phyloP scores from a whole-genome alignment of 2,329 filamentous ascomycete genomes.

The Didymella sp. region DNA sequence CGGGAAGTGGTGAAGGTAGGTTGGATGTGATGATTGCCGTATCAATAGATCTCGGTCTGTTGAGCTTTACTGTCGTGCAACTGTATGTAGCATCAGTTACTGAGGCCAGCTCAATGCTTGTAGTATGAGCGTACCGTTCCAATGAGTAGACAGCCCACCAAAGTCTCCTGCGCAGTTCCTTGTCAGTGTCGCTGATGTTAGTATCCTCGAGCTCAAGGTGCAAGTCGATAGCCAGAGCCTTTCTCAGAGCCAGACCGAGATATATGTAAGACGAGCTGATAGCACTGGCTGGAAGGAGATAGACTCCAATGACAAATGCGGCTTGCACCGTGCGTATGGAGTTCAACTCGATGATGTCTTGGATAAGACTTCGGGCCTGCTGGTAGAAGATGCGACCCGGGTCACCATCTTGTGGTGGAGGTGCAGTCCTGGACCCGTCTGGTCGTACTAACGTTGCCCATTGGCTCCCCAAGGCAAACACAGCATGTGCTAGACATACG shows the following conservation, averaged over 20 bases:
- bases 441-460: constrained; percentile 11
- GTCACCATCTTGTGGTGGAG: constrained; percentile 4
- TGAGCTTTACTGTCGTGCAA: constrained; percentile 7
- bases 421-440: not conserved
- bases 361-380: constrained; percentile 6
- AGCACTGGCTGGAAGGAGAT: constrained; percentile 6
- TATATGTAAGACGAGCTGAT: constrained; percentile 14
- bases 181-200: not conserved
- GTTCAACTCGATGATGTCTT: constrained; percentile 10
- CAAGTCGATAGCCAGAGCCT: constrained; percentile 6
- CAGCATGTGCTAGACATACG: constrained; percentile 10
- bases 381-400: constrained; percentile 11
- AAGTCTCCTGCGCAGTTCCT: constrained; percentile 5
- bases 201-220: constrained; percentile 6
- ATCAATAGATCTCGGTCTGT: constrained; percentile 4
- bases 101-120: not conserved
- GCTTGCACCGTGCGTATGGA: constrained; percentile 11
- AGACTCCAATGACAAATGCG: constrained; percentile 9
- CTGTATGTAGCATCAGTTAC: not conserved
- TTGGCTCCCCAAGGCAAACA: constrained; percentile 10
- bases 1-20: not conserved
- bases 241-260: constrained; percentile 10
- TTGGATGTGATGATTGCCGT: not conserved
- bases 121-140: not conserved
- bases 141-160: constrained; percentile 12